Evolutionary conservation across 1,139 yeast genomes (phyloP).

Genomic region (Blastobotrys elegans): DNA sequence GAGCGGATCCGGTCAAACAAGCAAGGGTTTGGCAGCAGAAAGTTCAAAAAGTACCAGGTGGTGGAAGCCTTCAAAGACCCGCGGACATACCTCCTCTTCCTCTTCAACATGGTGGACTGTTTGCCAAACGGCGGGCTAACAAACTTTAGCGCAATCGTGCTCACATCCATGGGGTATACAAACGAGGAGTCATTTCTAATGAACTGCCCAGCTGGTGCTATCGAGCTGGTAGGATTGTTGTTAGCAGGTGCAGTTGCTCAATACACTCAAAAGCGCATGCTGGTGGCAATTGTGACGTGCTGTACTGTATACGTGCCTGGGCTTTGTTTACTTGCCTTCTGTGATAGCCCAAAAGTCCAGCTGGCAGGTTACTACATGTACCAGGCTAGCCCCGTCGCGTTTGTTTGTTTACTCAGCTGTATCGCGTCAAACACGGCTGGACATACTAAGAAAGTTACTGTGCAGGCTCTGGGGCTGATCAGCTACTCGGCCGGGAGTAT

Average conservation of each 20-base stretch:
- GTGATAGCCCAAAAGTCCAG: slow-evolving; percentile 20
- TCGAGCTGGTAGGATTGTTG: slow-evolving; percentile 13
- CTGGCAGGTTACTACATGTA: slow-evolving; percentile 14
- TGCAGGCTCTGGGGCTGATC: slow-evolving; percentile 53
- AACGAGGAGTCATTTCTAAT: slow-evolving; percentile 38
- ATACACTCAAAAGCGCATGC: slow-evolving; percentile 23
- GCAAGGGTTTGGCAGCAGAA: slow-evolving; percentile 37
- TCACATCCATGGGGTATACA: slow-evolving; percentile 33
- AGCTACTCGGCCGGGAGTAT: slow-evolving; percentile 64
- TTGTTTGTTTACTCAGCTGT: slow-evolving; percentile 34
- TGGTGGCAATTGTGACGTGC: slow-evolving; percentile 12
- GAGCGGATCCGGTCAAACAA: slow-evolving; percentile 13
- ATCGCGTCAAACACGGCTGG: slow-evolving; percentile 55
- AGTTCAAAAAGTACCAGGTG: slow-evolving; percentile 46
- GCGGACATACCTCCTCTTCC: slow-evolving; percentile 35
- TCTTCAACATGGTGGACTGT: slow-evolving; percentile 16
- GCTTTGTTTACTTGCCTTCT: slow-evolving; percentile 44
- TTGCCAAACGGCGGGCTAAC: slow-evolving; percentile 23
- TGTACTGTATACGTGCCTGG: slow-evolving; percentile 13
- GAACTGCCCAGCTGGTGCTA: slow-evolving; percentile 36
- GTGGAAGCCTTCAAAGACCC: slow-evolving; percentile 16
- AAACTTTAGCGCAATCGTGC: slow-evolving; percentile 21
- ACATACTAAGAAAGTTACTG: slow-evolving; percentile 58
- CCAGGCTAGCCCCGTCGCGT: slow-evolving; percentile 6
- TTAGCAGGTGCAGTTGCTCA: slow-evolving; percentile 13